Evolutionary conservation across 176 grass and related monocot species (phyloP).

Genomic region (Eragrostis curvula): DNA sequence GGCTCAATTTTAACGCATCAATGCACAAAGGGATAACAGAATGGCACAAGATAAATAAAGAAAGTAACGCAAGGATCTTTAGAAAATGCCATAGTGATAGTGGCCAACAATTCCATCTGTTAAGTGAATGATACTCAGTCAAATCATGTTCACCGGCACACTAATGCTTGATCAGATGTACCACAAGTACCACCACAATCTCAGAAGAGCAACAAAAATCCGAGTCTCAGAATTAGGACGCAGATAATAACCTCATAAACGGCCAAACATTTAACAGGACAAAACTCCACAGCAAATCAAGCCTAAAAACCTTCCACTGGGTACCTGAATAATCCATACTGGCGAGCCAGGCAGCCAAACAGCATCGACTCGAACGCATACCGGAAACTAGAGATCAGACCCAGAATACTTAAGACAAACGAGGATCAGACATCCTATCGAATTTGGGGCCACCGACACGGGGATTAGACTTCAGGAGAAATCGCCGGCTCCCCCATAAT

Average conservation of each 20-base stretch:
- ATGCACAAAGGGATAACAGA: not conserved
- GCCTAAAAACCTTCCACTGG: not conserved
- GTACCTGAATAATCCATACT: too few relatives aligned
- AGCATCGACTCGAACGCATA: not conserved
- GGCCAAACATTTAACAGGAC: not conserved
- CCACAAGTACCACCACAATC: not conserved
- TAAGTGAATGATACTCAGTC: not conserved
- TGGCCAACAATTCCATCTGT: not conserved
- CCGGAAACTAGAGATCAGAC: not conserved
- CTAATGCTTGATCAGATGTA: not conserved
- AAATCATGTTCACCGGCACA: constrained; percentile 4
- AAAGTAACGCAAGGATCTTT: not conserved
- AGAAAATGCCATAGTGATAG: not conserved
- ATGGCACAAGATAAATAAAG: not conserved
- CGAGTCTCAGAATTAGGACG: not conserved
- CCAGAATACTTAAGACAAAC: not conserved
- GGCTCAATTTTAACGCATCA: not conserved
- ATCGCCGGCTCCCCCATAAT: not conserved
- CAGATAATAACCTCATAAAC: not conserved
- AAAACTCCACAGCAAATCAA: not conserved
- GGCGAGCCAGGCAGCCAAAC: not conserved
- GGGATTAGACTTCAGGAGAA: not conserved
- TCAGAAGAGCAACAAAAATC: not conserved
- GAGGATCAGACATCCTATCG: not conserved
- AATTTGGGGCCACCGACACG: not conserved